Evolutionary conservation across 768 basidiomycete genomes (phyloP).

Genomic region (Lenzites betulinus): DNA sequence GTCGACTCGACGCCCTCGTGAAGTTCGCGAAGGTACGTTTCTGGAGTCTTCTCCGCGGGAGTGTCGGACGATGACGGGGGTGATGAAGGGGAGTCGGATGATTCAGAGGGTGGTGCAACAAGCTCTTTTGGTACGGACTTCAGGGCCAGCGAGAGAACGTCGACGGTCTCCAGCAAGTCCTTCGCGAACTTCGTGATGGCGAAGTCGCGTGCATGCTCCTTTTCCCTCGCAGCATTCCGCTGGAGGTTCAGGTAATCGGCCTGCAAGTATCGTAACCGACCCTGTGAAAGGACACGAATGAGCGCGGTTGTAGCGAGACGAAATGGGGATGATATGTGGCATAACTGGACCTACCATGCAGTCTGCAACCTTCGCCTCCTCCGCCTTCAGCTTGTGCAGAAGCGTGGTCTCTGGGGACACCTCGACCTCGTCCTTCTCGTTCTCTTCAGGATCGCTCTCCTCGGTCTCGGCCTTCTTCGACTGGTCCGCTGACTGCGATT

Average conservation of each 20-base stretch:
- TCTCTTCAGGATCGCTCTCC: neutral
- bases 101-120: constrained; percentile 29
- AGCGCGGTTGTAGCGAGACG: neutral
- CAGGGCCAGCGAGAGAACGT: constrained; percentile 84
- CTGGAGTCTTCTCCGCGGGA: constrained; percentile 51
- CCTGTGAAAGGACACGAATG: constrained; percentile 45
- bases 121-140: constrained; percentile 69
- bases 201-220: constrained; percentile 89
- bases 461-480: constrained; percentile 30
- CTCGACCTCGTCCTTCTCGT: constrained; percentile 30
- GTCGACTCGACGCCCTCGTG: constrained; percentile 91
- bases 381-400: constrained; percentile 67
- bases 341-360: constrained; percentile 61
- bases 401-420: constrained; percentile 36
- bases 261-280: constrained; percentile 86
- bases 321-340: neutral
- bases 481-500: constrained; percentile 36
- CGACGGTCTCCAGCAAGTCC: constrained; percentile 89
- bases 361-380: constrained; percentile 81
- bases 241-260: constrained; percentile 97
- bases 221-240: constrained; percentile 88
- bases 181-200: constrained; percentile 90
- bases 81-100: constrained; percentile 31
- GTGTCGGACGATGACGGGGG: constrained; percentile 30
- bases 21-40: constrained; percentile 66